Base-by-base conservation (phyloP, 1,139 yeast species). In the Lodderomyces parapsilosis region DNA sequence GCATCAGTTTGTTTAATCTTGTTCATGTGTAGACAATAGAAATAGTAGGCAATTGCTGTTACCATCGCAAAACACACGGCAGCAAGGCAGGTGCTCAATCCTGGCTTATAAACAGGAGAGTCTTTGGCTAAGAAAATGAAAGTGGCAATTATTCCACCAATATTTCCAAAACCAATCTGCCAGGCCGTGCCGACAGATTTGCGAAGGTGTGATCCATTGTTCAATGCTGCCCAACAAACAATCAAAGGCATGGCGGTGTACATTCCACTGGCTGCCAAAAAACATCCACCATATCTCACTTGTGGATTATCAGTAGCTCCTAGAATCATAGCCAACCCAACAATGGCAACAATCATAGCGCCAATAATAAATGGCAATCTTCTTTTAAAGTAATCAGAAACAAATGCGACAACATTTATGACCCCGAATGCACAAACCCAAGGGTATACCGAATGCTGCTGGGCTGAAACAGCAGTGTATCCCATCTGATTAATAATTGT, bases 101-200 rank as follows among this genome's bases (percentile, higher is more conserved):
- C 91, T 24, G 74, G 79, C 27, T 56, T 68, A 62, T 78, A 84
- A 25, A 61, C 66, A 15, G 89, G 89, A 27, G 86, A 76, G 50
- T 81, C 87, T 38, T 63, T 60, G 30, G 73, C 55, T 41, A 81
- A 68, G 66, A 80, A 84, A 22, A 82, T 66, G 55, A 74, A 84
- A 2, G 90, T 80, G 11, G 91, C 71, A 49, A 86, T 77, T 56
- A 86, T 86, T 56, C 93, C 94, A 49, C 94, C 94, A 57, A 84
- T 82, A 63, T 86, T 86, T 49, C 93, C 94, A 58, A 85, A 84
- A 1, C 93, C 94, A 52, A 86, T 78, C 56, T 83, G 86, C 74
- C 83, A 81, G 1, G 87, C 89, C 14, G 89, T 79, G 42, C 87
- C 88, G 17, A 84, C 83, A 27, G 86, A 72, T 52, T 83, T 81